A percentile compares a stretch with the other conserved stretches of the same genome.
These are phyloP conservation scores for Claviceps paspali DNA, from an alignment of 2,329 filamentous ascomycete species.

Conservation along the genomic window DNA sequence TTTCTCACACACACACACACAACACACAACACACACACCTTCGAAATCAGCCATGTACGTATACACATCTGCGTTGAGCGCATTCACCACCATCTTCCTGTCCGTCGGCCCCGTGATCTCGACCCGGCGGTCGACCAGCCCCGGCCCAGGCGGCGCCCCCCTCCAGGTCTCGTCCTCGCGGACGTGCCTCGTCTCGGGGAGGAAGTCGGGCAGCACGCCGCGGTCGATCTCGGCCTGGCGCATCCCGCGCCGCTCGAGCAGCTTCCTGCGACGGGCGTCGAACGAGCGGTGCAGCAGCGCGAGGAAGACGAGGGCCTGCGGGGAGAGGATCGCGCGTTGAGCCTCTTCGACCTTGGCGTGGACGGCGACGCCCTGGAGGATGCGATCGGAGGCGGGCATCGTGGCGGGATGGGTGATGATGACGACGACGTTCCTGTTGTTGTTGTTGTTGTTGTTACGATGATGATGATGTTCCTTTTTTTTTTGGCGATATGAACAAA, in stretches of 20 bases:
- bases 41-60: slow-evolving; percentile 99
- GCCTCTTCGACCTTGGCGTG: slow-evolving; percentile 63
- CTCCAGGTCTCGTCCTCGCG: slow-evolving; percentile 90
- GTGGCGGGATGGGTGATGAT: slow-evolving; percentile 4
- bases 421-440: too few relatives aligned
- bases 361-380: slow-evolving; percentile 80
- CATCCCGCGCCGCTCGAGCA: slow-evolving; percentile 72
- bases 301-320: slow-evolving; percentile 80
- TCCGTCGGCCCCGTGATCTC: slow-evolving; percentile 97
- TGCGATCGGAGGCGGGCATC: slow-evolving; percentile 58
- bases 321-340: slow-evolving; percentile 82
- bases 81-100: slow-evolving; percentile 98
- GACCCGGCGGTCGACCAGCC: slow-evolving; percentile 80
- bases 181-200: slow-evolving; percentile 89
- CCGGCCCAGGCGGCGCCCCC: slow-evolving; percentile 79
- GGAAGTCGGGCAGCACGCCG: slow-evolving; percentile 79
- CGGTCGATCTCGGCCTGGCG: slow-evolving; percentile 90
- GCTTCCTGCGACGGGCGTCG: slow-evolving; percentile 72
- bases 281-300: slow-evolving; percentile 91
- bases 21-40: too few relatives aligned
- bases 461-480: too few relatives aligned
- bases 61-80: slow-evolving; percentile 88
- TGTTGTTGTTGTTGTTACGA: too few relatives aligned
- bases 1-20: too few relatives aligned
- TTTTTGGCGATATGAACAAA: too few relatives aligned